These are phyloP conservation scores for Yarrowia porcina DNA, from an alignment of 805 yeast genomes.

Conservation along the genomic window DNA sequence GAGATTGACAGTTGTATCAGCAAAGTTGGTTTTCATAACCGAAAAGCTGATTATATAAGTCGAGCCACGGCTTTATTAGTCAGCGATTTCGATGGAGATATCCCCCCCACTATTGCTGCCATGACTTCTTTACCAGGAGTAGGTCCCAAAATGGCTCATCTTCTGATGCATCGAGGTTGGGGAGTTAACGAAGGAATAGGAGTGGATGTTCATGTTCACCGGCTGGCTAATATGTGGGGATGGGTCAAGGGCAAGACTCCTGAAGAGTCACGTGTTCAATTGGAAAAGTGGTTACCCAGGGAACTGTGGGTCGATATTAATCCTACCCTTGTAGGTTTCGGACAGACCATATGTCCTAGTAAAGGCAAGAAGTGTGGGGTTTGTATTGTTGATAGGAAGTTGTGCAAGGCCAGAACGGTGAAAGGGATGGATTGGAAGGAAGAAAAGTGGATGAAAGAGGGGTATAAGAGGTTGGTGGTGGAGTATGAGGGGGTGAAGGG, in stretches of 20 bases:
- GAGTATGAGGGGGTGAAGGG: neutral
- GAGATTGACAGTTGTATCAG: constrained; percentile 64
- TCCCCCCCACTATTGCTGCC: constrained; percentile 68
- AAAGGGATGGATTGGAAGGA: neutral
- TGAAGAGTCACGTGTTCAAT: constrained; percentile 63
- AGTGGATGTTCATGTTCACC: constrained; percentile 85
- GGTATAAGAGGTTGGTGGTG: neutral
- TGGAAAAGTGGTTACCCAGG: constrained; percentile 72
- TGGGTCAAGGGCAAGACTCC: constrained; percentile 62
- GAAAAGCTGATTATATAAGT: constrained; percentile 72
- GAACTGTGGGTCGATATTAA: constrained; percentile 81
- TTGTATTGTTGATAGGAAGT: constrained; percentile 54
- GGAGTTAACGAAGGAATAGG: constrained; percentile 74
- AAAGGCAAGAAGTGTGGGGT: constrained; percentile 64
- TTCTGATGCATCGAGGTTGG: constrained; percentile 83
- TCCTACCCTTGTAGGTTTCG: constrained; percentile 87
- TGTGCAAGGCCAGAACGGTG: constrained; percentile 43
- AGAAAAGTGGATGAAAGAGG: constrained; percentile 15
- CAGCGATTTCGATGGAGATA: constrained; percentile 56
- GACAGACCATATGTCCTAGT: constrained; percentile 81
- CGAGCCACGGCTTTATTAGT: constrained; percentile 53
- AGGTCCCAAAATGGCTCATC: constrained; percentile 92
- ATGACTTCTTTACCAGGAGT: constrained; percentile 79
- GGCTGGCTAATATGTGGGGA: constrained; percentile 73
- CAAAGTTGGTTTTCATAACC: constrained; percentile 81